Conservation (phyloP, 306 rosid genomes). For the Vicia sativa region DNA sequence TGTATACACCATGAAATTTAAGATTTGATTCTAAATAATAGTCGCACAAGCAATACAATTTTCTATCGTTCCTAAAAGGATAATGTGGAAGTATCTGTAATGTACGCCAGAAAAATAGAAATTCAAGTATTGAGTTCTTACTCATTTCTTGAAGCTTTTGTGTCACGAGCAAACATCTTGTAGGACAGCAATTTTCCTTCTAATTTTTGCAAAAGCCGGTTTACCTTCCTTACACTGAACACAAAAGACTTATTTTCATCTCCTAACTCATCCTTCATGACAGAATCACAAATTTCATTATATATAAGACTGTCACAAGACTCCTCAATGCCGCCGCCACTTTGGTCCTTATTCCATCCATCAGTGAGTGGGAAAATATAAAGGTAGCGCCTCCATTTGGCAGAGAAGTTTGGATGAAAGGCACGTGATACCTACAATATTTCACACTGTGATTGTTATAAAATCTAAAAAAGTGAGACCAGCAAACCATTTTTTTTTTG, state of each 20-base stretch:
- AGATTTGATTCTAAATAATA: conserved; percentile 20
- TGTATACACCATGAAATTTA: conserved; percentile 6
- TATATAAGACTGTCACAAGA: conserved; percentile 32
- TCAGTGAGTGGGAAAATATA: conserved; percentile 77
- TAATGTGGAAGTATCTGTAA: conserved; percentile 12
- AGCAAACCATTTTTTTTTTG: conserved; percentile 10
- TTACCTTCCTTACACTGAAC: conserved; percentile 69
- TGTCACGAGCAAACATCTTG: conserved; percentile 97
- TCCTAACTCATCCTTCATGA: conserved; percentile 40
- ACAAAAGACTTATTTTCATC: conserved; percentile 51
- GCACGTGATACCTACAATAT: conserved; percentile 75
- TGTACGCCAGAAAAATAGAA: conserved; percentile 21
- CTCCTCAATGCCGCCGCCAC: conserved; percentile 44
- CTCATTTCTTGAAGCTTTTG: conserved; percentile 94
- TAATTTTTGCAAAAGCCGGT: conserved; percentile 63
- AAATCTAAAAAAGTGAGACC: conserved; percentile 4
- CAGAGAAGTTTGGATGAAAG: conserved; percentile 95
- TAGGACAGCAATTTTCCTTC: conserved; percentile 89
- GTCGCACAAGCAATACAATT: conserved; percentile 12
- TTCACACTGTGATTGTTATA: conserved; percentile 32
- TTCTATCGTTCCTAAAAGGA: conserved; percentile 12
- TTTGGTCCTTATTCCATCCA: conserved; percentile 48
- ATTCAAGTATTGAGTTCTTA: conserved; percentile 51
- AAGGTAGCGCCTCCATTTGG: conserved; percentile 92
- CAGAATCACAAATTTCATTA: conserved; percentile 37